These are phyloP conservation scores for Zea luxurians DNA, from an alignment of 176 grass and related monocot genomes.

Conservation along the genomic window DNA sequence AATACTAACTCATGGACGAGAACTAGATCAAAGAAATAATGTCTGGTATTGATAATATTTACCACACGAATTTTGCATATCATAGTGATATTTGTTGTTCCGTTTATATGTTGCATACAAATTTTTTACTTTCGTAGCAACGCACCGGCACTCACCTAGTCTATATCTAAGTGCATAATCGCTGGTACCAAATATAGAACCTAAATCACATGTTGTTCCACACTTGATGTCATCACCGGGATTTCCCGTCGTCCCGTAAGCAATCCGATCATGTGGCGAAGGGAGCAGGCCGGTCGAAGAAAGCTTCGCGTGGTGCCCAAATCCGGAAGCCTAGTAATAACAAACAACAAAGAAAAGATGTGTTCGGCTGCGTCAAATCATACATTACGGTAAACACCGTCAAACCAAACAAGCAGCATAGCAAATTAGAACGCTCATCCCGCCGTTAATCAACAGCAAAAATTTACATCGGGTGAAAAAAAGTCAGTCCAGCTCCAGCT, in stretches of 20 bases:
- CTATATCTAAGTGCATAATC: no score
- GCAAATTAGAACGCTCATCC: neutral
- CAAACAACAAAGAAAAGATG: neutral
- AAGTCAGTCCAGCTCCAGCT: constrained; percentile 33
- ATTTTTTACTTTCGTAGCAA: no score
- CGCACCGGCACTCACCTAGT: no score
- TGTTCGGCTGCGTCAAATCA: neutral
- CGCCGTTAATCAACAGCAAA: constrained; percentile 40
- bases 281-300: no score
- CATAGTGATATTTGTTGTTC: no score
- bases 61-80: no score
- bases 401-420: constrained; percentile 26
- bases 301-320: neutral
- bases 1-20: constrained; percentile 71
- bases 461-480: constrained; percentile 35
- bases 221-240: neutral
- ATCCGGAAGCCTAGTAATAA: neutral
- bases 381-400: constrained; percentile 34
- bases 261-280: neutral
- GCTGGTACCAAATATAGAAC: no score
- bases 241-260: neutral
- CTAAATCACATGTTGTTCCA: no score
- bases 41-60: no score
- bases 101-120: no score
- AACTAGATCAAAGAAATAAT: no score